Percentiles rank a stretch among this genome's conserved stretches.
Conservation (phyloP, 495 filamentous ascomycete genomes). For the Pseudoneurospora amorphoporcata region DNA sequence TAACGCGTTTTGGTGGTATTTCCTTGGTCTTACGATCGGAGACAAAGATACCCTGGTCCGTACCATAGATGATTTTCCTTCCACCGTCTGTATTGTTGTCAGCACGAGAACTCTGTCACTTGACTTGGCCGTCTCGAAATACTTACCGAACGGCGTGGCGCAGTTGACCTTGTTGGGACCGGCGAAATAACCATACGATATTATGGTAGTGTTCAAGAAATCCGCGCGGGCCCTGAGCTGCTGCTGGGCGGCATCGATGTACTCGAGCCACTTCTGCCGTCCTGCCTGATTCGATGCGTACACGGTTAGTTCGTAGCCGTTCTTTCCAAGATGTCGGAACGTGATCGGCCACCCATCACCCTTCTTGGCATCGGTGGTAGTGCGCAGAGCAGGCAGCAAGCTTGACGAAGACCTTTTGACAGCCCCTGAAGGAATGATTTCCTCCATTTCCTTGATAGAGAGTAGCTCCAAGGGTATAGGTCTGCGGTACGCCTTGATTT, state of each 20-base stretch:
- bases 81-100: slow-evolving; percentile 60
- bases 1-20: slow-evolving; percentile 65
- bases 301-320: slow-evolving; percentile 86
- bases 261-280: slow-evolving; percentile 89
- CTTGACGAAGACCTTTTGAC: slow-evolving; percentile 87
- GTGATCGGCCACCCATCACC: slow-evolving; percentile 89
- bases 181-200: slow-evolving; percentile 79
- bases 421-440: slow-evolving; percentile 68
- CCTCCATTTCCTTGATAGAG: slow-evolving; percentile 93
- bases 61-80: slow-evolving; percentile 85
- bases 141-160: slow-evolving; percentile 75
- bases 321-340: slow-evolving; percentile 96
- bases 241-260: slow-evolving; percentile 82
- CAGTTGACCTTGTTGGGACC: slow-evolving; percentile 79
- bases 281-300: slow-evolving; percentile 72
- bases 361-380: slow-evolving; percentile 34
- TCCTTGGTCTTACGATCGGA: slow-evolving; percentile 74
- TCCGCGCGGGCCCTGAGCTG: slow-evolving; percentile 77
- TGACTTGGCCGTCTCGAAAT: background rate
- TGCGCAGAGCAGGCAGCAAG: slow-evolving; percentile 65
- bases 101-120: slow-evolving; percentile 13
- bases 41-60: slow-evolving; percentile 85
- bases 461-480: slow-evolving; percentile 93
- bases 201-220: slow-evolving; percentile 82
- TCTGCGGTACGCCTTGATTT: slow-evolving; percentile 86